Conservation (phyloP, 1,284 basidiomycete genomes). For the Ustilago xerochloae region DNA sequence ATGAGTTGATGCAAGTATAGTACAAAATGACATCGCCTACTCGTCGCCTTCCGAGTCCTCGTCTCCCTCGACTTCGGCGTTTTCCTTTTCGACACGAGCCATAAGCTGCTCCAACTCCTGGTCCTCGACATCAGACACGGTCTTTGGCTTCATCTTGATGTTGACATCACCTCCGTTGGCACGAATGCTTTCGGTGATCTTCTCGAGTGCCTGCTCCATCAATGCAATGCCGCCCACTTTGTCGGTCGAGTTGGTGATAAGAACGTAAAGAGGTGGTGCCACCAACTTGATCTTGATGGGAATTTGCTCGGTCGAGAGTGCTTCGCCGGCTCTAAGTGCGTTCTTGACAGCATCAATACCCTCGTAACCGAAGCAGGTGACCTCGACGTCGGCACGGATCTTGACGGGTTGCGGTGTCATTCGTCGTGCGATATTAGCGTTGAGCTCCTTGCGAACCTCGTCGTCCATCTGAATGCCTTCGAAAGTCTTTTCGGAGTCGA, state of each 20-base stretch:
- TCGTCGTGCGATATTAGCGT: slow-evolving; percentile 88
- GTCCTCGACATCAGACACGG: slow-evolving; percentile 67
- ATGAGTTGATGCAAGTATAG: slow-evolving; percentile 5
- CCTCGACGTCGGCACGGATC: slow-evolving; percentile 95
- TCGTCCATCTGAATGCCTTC: slow-evolving; percentile 75
- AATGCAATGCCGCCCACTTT: slow-evolving; percentile 93
- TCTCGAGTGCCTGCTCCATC: slow-evolving; percentile 91
- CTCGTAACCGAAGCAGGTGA: slow-evolving; percentile 94
- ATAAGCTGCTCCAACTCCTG: slow-evolving; percentile 68
- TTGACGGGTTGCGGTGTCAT: slow-evolving; percentile 99
- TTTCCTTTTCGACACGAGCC: slow-evolving; percentile 68
- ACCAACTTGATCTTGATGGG: slow-evolving; percentile 98
- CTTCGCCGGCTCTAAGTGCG: slow-evolving; percentile 88
- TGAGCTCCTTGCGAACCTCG: slow-evolving; percentile 78
- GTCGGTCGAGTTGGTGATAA: slow-evolving; percentile 95
- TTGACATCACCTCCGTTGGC: slow-evolving; percentile 80
- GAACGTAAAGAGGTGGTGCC: slow-evolving; percentile 93
- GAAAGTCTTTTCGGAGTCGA: slow-evolving; percentile 81
- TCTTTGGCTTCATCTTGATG: slow-evolving; percentile 88
- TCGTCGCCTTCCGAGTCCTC: slow-evolving; percentile 60
- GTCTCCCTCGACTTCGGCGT: slow-evolving; percentile 68
- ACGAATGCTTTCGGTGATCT: slow-evolving; percentile 86
- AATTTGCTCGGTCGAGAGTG: slow-evolving; percentile 84
- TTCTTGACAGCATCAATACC: slow-evolving; percentile 99
- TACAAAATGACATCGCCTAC: slow-evolving; percentile 11